These are phyloP conservation scores for Ogataea neopini DNA, from an alignment of 805 yeast species.

Conservation along the genomic window DNA sequence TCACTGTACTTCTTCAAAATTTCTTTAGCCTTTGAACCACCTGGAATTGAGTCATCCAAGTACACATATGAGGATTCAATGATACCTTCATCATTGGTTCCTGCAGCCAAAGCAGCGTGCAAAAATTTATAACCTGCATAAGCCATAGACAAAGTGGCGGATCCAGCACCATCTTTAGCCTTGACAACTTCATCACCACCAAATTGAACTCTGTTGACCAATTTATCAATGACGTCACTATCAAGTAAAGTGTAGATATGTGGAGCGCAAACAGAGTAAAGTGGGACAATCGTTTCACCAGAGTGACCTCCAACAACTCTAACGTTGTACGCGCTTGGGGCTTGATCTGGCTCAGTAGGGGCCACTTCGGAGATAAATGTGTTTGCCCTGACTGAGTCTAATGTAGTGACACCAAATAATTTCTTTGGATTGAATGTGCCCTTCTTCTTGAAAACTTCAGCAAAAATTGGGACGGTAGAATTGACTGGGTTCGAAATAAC, in stretches of 20 bases:
- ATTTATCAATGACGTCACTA: slow-evolving; percentile 44
- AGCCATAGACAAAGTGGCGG: slow-evolving; percentile 96
- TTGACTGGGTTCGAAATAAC: slow-evolving; percentile 61
- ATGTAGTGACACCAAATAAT: slow-evolving; percentile 59
- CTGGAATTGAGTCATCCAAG: slow-evolving; percentile 48
- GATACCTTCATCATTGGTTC: slow-evolving; percentile 62
- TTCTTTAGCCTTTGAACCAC: slow-evolving; percentile 52
- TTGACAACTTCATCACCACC: slow-evolving; percentile 91
- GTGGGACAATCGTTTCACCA: slow-evolving; percentile 88
- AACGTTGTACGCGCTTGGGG: slow-evolving; percentile 52
- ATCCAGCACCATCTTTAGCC: slow-evolving; percentile 93
- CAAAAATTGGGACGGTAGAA: slow-evolving; percentile 60
- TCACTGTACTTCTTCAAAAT: slow-evolving; percentile 36
- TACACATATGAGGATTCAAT: slow-evolving; percentile 68
- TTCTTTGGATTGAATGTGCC: slow-evolving; percentile 52
- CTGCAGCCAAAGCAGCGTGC: slow-evolving; percentile 62
- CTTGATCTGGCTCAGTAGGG: slow-evolving; percentile 69
- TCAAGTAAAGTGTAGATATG: slow-evolving; percentile 33
- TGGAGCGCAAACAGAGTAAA: slow-evolving; percentile 58
- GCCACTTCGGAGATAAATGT: slow-evolving; percentile 66
- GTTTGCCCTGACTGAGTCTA: slow-evolving; percentile 69
- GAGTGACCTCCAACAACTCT: slow-evolving; percentile 82
- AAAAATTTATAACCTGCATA: slow-evolving; percentile 81
- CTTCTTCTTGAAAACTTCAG: slow-evolving; percentile 50
- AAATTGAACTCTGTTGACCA: slow-evolving; percentile 83